These are phyloP conservation scores for Apiospora kogelbergensis DNA, from an alignment of 2,329 filamentous ascomycete genomes.

Conservation along the genomic window DNA sequence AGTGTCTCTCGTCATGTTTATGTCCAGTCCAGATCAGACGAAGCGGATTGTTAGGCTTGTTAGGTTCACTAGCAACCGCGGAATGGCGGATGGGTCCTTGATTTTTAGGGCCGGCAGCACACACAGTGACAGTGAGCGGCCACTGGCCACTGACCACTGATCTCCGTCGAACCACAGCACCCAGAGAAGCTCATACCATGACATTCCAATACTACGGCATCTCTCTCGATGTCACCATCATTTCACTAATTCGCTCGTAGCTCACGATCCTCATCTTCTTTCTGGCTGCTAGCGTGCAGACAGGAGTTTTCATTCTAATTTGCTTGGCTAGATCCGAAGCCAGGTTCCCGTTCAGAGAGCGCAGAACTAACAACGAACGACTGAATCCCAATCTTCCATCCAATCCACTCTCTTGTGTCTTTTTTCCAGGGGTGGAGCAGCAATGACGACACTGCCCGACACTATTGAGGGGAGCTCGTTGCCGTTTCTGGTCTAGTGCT, in stretches of 20 bases:
- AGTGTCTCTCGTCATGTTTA: slow-evolving; percentile 4
- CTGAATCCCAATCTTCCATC: not conserved
- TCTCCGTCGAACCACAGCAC: not conserved
- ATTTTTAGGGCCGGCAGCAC: too few species aligned
- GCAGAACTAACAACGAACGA: not conserved
- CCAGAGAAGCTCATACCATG: not conserved
- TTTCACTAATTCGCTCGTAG: not conserved
- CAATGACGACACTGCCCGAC: not conserved
- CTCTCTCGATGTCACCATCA: not conserved
- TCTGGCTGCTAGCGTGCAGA: not conserved
- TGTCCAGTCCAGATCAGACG: not conserved
- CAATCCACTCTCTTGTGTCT: not conserved
- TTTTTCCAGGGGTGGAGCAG: not conserved
- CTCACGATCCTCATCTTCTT: not conserved
- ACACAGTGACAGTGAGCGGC: too few species aligned
- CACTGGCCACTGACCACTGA: too few species aligned
- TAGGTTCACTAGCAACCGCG: not conserved
- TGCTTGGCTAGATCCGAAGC: not conserved
- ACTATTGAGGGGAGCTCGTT: slow-evolving; percentile 3
- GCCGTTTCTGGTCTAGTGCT: not conserved
- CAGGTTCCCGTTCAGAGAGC: not conserved
- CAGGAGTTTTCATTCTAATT: not conserved
- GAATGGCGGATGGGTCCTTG: too few species aligned
- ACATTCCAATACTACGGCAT: not conserved
- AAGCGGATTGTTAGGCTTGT: not conserved